Evolutionary conservation across 2,329 filamentous ascomycete genomes (phyloP).

Genomic region (Cladophialophora immunda): DNA sequence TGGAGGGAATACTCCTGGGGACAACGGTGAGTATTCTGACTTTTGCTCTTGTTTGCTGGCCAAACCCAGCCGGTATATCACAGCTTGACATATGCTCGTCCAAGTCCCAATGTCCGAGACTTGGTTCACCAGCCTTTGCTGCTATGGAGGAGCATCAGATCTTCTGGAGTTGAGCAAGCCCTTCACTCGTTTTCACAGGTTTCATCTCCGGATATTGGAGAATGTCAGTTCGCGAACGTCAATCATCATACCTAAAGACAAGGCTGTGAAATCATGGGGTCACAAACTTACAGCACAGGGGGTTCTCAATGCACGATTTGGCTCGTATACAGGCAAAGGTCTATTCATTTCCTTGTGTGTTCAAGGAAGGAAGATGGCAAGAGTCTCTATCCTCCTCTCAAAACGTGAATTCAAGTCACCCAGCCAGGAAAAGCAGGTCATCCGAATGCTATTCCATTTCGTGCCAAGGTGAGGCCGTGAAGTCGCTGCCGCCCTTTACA

Average conservation of each 20-base stretch:
- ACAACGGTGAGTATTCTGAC: not conserved
- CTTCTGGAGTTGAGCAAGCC: not conserved
- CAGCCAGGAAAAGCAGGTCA: conserved; percentile 4
- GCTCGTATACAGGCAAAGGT: not conserved
- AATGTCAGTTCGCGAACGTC: not conserved
- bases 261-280: not conserved
- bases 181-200: not conserved
- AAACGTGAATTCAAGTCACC: not conserved
- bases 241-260: not conserved
- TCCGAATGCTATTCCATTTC: not conserved
- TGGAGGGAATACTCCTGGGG: not conserved
- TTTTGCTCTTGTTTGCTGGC: not conserved
- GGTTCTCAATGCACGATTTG: not conserved
- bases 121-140: not conserved
- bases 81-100: not conserved
- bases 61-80: not conserved
- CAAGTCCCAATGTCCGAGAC: not conserved
- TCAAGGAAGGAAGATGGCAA: not conserved
- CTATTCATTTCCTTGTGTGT: not conserved
- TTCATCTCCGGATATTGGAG: not conserved
- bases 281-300: not conserved
- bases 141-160: not conserved
- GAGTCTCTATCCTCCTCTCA: not conserved
- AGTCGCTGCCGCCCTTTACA: conserved; percentile 15
- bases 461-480: conserved; percentile 18